Base-by-base conservation (phyloP, 163 green algal genomes). In the Scenedesmus sp. region DNA sequence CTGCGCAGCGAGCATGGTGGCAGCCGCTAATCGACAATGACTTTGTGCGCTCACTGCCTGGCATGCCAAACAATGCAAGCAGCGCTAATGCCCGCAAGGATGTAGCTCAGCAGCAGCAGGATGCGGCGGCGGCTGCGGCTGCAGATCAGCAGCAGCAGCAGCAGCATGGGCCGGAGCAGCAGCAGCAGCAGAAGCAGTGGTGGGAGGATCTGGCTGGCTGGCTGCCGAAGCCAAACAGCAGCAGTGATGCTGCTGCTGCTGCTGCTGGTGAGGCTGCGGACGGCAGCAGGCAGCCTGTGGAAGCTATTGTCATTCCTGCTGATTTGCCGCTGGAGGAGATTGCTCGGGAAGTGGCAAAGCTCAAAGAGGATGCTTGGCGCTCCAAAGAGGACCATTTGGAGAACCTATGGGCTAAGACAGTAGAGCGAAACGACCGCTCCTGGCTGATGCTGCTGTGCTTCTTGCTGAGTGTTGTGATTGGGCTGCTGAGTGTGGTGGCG, bases 241-340 rank as follows among this genome's bases (percentile, higher is more conserved):
- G 88, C 89, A 79, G 76, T 67, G 56, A 66, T 12, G 12, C 56
- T 10, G 18, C 20, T 60, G 84, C 62, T 8, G 62, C 13, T 82
- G 64, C 85, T 70, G 85, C 15, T 46, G 12, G 16, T 13, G 88
- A 84, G 18, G n/a, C 20, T 16, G 64, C 20, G 54, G 79, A 62
- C 20, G 88, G 64, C 26, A 62, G 59, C 18, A 74, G n/a, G 18
- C 59, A 84, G 76, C 90, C 90, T 0, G 93, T 96, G 2, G 94
- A 96, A n/a, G 94, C 96, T 3, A 95, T 98, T 6, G 91, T 97
- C 81, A 94, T 99, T 76, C 95, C 96, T 1, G 73, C 94, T 0
- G 97, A 99, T 76, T 88, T 99, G 15, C 97, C 97, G 0, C 82
- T 99, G 56, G 97, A 99, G 84, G 97, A 97, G 83, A 99, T 99